Evolutionary conservation across 2,329 filamentous ascomycete genomes (phyloP).

Genomic region (Phialemonium atrogriseum): DNA sequence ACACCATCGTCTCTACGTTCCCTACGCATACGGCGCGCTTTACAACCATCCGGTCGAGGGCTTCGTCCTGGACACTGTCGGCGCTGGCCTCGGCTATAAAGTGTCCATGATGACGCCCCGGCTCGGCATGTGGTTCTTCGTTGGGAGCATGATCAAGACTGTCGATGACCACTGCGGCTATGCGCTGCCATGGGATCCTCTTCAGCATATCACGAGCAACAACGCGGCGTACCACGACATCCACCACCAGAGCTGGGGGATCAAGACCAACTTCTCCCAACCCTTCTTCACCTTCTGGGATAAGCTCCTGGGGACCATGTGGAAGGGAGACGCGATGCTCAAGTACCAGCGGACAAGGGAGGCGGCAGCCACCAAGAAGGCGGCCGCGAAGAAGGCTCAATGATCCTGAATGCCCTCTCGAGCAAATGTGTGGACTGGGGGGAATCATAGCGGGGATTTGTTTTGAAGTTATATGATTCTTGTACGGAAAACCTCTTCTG

Average conservation of each 20-base stretch:
- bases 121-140: conserved; percentile 85
- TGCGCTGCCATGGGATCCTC: conserved; percentile 86
- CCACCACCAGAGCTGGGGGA: conserved; percentile 97
- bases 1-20: conserved; percentile 94
- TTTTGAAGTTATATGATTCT: too few species aligned
- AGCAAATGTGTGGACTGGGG: conserved; percentile 1
- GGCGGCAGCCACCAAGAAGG: conserved; percentile 30
- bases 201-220: conserved; percentile 88
- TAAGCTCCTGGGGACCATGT: conserved; percentile 69
- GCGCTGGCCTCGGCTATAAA: conserved; percentile 78
- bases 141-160: conserved; percentile 84
- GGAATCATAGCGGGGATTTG: too few species aligned
- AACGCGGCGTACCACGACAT: conserved; percentile 97
- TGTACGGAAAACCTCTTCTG: too few species aligned
- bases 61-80: conserved; percentile 85
- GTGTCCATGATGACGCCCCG: conserved; percentile 73
- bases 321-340: conserved; percentile 53
- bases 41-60: conserved; percentile 97
- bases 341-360: conserved; percentile 34
- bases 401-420: neutral
- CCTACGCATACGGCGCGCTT: conserved; percentile 91
- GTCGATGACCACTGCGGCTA: conserved; percentile 98
- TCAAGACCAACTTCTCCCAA: conserved; percentile 90
- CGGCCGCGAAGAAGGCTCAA: conserved; percentile 12
- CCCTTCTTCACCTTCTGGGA: conserved; percentile 98